Conservation (phyloP, 805 yeast species). For the Blastobotrys mokoenaii region DNA sequence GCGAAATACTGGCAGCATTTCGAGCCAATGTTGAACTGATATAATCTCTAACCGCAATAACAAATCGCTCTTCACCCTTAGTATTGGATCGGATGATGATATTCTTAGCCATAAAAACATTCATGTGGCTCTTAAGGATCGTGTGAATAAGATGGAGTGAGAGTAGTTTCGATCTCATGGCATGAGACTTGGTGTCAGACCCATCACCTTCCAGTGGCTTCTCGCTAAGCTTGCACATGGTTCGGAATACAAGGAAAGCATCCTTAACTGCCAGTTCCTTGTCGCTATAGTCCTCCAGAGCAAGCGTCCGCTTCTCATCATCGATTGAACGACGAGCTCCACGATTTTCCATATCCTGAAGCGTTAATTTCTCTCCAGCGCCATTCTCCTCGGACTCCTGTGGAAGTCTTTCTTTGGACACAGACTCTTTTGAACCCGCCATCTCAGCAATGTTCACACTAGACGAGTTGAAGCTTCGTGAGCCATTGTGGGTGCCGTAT, state of each 20-base stretch:
- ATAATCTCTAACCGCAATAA: slow-evolving; percentile 77
- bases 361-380: slow-evolving; percentile 17
- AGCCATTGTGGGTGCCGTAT: too few relatives aligned
- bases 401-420: not conserved
- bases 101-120: slow-evolving; percentile 50
- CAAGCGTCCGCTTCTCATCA: slow-evolving; percentile 31
- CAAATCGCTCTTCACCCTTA: slow-evolving; percentile 42
- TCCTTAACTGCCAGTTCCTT: slow-evolving; percentile 49
- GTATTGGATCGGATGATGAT: slow-evolving; percentile 27
- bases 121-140: slow-evolving; percentile 76
- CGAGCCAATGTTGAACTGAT: slow-evolving; percentile 74
- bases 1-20: slow-evolving; percentile 85
- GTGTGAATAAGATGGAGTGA: slow-evolving; percentile 84
- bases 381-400: not conserved
- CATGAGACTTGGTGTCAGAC: slow-evolving; percentile 72
- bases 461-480: not conserved
- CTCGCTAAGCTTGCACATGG: slow-evolving; percentile 78
- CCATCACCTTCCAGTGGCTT: slow-evolving; percentile 60
- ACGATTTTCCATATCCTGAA: slow-evolving; percentile 25
- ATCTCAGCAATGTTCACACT: not conserved
- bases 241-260: slow-evolving; percentile 86
- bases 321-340: slow-evolving; percentile 9
- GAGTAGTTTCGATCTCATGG: slow-evolving; percentile 82
- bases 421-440: not conserved
- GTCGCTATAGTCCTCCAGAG: slow-evolving; percentile 32